These are phyloP conservation scores for Fusarium incarnatum DNA, from an alignment of 2,329 filamentous ascomycete genomes.

Conservation along the genomic window DNA sequence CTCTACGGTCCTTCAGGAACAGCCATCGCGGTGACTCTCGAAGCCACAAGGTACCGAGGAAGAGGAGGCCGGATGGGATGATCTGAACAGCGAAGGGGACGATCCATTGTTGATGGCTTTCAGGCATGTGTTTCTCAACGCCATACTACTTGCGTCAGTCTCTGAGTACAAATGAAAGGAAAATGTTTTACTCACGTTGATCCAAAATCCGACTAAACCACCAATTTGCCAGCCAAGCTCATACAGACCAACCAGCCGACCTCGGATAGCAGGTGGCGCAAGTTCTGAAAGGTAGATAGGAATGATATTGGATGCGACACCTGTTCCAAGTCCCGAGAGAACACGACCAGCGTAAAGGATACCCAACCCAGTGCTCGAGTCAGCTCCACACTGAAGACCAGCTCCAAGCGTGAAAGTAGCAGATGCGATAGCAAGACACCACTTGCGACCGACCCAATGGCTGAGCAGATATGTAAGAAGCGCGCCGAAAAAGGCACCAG, in stretches of 20 bases:
- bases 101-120: slow-evolving; percentile 54
- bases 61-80: slow-evolving; percentile 64
- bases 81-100: slow-evolving; percentile 66
- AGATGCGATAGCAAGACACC: slow-evolving; percentile 54
- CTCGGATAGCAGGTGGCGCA: slow-evolving; percentile 64
- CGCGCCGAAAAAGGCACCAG: slow-evolving; percentile 76
- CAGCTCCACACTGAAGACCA: slow-evolving; percentile 68
- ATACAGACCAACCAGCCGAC: slow-evolving; percentile 53
- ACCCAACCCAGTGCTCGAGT: slow-evolving; percentile 49
- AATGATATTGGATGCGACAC: slow-evolving; percentile 49
- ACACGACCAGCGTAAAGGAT: slow-evolving; percentile 21
- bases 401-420: slow-evolving; percentile 54
- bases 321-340: slow-evolving; percentile 8
- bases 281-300: slow-evolving; percentile 60
- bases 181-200: background rate
- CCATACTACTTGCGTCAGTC: slow-evolving; percentile 10
- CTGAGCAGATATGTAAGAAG: slow-evolving; percentile 63
- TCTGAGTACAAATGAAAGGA: rapidly evolving
- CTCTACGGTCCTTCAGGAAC: slow-evolving; percentile 63
- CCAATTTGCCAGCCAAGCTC: slow-evolving; percentile 29
- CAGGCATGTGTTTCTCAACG: slow-evolving; percentile 38
- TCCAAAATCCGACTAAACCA: slow-evolving; percentile 18
- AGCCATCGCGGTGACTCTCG: slow-evolving; percentile 71
- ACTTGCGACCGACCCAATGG: slow-evolving; percentile 38
- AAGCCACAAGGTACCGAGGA: slow-evolving; percentile 61